Evolutionary conservation across 331 rosid species (phyloP), one percentile per base, ranked within the genome.

Genomic region (Erythrophleum ivorense): DNA sequence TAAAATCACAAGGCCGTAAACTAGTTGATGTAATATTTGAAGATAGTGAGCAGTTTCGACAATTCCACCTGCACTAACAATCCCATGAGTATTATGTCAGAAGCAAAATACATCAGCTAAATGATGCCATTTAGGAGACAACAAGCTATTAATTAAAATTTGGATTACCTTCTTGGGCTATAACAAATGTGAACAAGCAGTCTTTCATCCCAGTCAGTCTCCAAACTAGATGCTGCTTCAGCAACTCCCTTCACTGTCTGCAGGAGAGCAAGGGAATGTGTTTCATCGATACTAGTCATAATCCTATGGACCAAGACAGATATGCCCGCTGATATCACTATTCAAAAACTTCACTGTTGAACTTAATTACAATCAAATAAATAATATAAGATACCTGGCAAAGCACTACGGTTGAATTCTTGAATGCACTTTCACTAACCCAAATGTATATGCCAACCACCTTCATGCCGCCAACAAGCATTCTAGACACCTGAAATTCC

Each of bases 1-100:
- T 95, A 76, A 95, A 95, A 85, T 95, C 98, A 82, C 97, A 93
- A 66, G 97, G 97, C 31, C 94, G 87, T 65, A 95, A 83, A 86
- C 88, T 89, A 83, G 87, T 91, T 33, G 97, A 90, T 18, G 97
- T 86, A 83, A 95, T 85, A 86, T 88, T 93, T 58, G 94, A 88
- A 63, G 94, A 88, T 76, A 89, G 78, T 3, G 89, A 81, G 70
- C 94, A 95, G 77, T 82, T 93, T 72, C 94, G 88, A 84, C 98
- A 93, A 13, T 91, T 88, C 99, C 99, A 95, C 88, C 98, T 93
- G 68, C 84, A 74, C 65, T 49, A 63, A 71, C 49, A 76, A 76
- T 43, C 45, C 64, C 73, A 67, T 49, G 50, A 62, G 78, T 75
- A 85, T 78, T 77, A 19, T 75, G 77, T 57, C 38, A 63, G 34